phyloP scores from a whole-genome alignment of 2,329 filamentous ascomycete species.

The Penicillium verrucosum region DNA sequence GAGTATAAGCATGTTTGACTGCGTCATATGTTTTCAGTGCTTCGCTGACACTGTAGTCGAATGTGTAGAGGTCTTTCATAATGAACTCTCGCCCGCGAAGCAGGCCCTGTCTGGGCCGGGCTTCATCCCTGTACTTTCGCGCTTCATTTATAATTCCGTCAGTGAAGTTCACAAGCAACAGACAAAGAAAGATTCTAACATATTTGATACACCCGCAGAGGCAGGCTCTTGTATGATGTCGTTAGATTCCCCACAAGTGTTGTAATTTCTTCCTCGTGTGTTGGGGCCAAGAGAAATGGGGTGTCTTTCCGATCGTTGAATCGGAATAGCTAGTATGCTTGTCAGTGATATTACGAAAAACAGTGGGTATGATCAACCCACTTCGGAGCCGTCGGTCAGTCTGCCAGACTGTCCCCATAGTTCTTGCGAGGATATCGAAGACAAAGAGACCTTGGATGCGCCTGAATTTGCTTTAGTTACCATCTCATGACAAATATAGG shows the following conservation, averaged over 20 bases:
- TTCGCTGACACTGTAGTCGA: conserved; percentile 66
- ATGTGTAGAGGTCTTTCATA: conserved; percentile 99
- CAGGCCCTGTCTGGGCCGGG: conserved; percentile 80
- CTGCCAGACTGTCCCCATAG: conserved; percentile 84
- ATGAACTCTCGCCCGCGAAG: conserved; percentile 85
- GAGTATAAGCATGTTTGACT: conserved; percentile 69
- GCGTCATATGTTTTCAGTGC: conserved; percentile 77
- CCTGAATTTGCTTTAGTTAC: conserved; percentile 6
- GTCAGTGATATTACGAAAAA: conserved; percentile 20
- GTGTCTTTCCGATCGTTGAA: conserved; percentile 74
- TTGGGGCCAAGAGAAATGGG: conserved; percentile 77
- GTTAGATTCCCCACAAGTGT: conserved; percentile 68
- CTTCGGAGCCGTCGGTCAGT: conserved; percentile 72
- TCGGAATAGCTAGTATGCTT: conserved; percentile 63
- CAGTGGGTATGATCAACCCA: conserved; percentile 35
- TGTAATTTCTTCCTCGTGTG: conserved; percentile 96
- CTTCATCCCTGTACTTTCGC: conserved; percentile 92
- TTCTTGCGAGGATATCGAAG: conserved; percentile 64
- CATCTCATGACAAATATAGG: neutral
- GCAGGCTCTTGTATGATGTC: conserved; percentile 80
- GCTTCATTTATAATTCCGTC: conserved; percentile 46
- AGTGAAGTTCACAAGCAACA: neutral
- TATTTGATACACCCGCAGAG: conserved; percentile 85
- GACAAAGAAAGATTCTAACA: conserved; percentile 48
- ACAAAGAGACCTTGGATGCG: conserved; percentile 25